Conservation (phyloP, 2,329 filamentous ascomycete genomes). For the Knoxdaviesia capensis region DNA sequence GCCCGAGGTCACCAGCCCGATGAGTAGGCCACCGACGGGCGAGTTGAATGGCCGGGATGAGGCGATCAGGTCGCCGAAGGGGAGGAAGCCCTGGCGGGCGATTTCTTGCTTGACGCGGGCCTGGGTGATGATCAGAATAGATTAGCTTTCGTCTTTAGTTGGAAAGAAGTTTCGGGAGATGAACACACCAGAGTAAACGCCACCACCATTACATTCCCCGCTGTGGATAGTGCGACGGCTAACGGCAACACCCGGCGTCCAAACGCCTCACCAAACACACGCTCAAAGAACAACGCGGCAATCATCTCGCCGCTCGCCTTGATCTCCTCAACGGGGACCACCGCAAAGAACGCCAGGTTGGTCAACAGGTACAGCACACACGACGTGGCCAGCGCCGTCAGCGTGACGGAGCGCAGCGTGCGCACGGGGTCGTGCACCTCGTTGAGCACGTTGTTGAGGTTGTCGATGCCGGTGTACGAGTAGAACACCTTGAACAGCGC, state of each 20-base stretch:
- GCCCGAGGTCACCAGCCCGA: slow-evolving; percentile 48
- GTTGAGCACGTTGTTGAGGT: slow-evolving; percentile 50
- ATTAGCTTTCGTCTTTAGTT: slow-evolving; percentile 3
- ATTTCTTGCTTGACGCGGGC: slow-evolving; percentile 54
- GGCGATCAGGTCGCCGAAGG: slow-evolving; percentile 37
- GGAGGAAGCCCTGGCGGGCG: slow-evolving; percentile 49
- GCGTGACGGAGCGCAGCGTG: slow-evolving; percentile 41
- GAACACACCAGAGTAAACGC: slow-evolving; percentile 40
- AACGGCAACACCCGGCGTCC: slow-evolving; percentile 39
- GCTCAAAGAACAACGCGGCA: slow-evolving; percentile 46
- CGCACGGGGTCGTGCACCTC: slow-evolving; percentile 49
- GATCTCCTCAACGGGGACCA: slow-evolving; percentile 47
- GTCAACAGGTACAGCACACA: slow-evolving; percentile 46
- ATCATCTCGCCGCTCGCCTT: slow-evolving; percentile 46
- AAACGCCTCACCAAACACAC: slow-evolving; percentile 36
- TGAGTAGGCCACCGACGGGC: slow-evolving; percentile 44
- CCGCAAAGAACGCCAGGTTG: slow-evolving; percentile 41
- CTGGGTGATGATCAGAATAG: slow-evolving; percentile 13
- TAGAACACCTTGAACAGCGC: slow-evolving; percentile 50
- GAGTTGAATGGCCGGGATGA: slow-evolving; percentile 47
- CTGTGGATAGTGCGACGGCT: slow-evolving; percentile 45
- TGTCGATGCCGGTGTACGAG: slow-evolving; percentile 45
- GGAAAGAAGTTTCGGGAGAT: not conserved
- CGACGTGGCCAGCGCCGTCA: slow-evolving; percentile 38
- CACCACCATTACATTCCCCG: slow-evolving; percentile 55